phyloP scores from a whole-genome alignment of 73 alveolate genomes.

The Tetrahymena elliotti region DNA sequence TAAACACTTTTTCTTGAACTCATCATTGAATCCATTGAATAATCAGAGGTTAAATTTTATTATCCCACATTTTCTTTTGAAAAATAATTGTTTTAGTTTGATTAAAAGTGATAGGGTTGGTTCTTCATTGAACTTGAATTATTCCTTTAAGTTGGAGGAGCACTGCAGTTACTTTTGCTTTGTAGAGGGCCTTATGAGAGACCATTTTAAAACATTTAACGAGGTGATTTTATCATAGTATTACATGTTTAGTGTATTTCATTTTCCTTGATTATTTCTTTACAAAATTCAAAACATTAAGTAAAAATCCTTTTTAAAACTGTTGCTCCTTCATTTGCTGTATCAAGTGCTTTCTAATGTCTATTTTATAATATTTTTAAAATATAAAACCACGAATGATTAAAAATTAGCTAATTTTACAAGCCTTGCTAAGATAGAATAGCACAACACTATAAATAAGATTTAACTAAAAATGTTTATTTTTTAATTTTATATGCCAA shows the following conservation, averaged over 20 bases:
- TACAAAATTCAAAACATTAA: background rate
- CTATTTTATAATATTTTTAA: background rate
- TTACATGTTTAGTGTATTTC: background rate
- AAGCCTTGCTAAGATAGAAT: background rate
- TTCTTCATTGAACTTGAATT: background rate
- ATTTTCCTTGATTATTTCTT: background rate
- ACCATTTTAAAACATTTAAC: background rate
- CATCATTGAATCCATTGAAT: background rate
- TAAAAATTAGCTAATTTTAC: background rate
- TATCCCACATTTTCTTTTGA: background rate
- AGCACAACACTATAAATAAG: background rate
- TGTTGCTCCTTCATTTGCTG: background rate
- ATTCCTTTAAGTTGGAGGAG: background rate
- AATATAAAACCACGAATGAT: background rate
- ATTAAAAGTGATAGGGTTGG: background rate
- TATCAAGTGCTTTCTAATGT: background rate
- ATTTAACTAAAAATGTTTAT: background rate
- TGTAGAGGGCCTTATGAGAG: background rate
- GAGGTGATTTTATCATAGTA: background rate
- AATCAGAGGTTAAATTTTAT: background rate
- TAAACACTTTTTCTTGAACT: background rate
- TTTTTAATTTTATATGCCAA: background rate
- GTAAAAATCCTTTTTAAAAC: background rate
- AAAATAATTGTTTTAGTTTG: background rate
- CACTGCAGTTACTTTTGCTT: background rate